Base-by-base conservation (phyloP, 2,329 filamentous ascomycete species). In the Fusarium vanettenii region DNA sequence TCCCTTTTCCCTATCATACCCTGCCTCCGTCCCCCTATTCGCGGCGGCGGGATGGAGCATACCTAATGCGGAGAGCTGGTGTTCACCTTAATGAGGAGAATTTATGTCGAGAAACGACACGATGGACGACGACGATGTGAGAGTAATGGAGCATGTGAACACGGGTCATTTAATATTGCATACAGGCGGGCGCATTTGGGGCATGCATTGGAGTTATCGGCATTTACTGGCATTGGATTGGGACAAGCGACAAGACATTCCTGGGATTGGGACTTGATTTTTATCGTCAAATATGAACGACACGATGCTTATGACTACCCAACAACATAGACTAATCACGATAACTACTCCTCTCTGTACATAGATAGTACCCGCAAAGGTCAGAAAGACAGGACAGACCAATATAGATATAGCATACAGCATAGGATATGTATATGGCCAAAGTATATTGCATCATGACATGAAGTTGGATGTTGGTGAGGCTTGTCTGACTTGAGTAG, bases 1-100 rank as follows among this genome's bases (percentile, higher is more conserved):
- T 7, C 80, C 81, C 2, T 82, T 83, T 52, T 78, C 79, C 2
- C 35, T 79, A 5, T 78, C 80, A 0, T 80, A 78, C 67, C 80
- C 80, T 2, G 78, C 79, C 20, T 74, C 76, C 0, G 67, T 79
- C 8, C 73, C 66, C 1, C 71, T 83, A 11, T 83, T 85, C 37
- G 69, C 69, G 5, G 70, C 67, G 8, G 81, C 80, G 2, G 82
- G 82, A 69, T 83, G 61, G 75, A 75, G 2, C 45, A 76, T 64
- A 43, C 73, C 56, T 55, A 66, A 55, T 56, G 75, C 64, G 45
- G 74, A 65, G 16, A 66, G 45, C 20, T 75, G 66, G 60, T 50
- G 29, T 35, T 67, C 22, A 10, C 43, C 43, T 48, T 48, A 48
- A 18, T 25, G 8, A 48, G 43, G 43, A 65, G 16, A 65, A 25